Percentiles rank a stretch among this genome's conserved stretches.
These are phyloP conservation scores for Pichia kluyveri DNA, from an alignment of 805 yeast species.

Conservation along the genomic window DNA sequence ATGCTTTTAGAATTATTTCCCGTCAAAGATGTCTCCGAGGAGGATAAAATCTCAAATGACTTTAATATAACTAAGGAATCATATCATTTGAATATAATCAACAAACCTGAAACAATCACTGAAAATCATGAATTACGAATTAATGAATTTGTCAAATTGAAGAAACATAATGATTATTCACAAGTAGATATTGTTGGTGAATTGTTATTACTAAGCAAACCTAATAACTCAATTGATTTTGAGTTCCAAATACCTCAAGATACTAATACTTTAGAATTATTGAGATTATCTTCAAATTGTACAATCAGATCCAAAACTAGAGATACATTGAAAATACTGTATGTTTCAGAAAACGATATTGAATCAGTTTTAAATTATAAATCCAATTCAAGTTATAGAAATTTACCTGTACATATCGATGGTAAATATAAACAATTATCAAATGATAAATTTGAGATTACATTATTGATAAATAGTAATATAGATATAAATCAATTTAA, in stretches of 20 bases:
- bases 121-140: background rate
- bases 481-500: background rate
- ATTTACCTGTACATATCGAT: background rate
- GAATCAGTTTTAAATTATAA: background rate
- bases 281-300: background rate
- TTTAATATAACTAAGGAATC: background rate
- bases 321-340: background rate
- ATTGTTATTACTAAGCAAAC: background rate
- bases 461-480: background rate
- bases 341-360: background rate
- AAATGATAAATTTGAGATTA: background rate
- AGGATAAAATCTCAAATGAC: background rate
- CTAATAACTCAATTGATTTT: background rate
- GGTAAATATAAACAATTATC: conserved; percentile 2
- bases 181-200: background rate
- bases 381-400: background rate
- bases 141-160: conserved; percentile 1
- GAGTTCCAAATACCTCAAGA: background rate
- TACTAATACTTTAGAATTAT: background rate
- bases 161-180: background rate
- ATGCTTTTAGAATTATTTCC: background rate
- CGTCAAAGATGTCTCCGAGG: background rate
- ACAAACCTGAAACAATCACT: background rate
- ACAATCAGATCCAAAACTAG: background rate
- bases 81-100: background rate